Conservation (phyloP, 495 filamentous ascomycete genomes). For the Penicillium taxi region DNA sequence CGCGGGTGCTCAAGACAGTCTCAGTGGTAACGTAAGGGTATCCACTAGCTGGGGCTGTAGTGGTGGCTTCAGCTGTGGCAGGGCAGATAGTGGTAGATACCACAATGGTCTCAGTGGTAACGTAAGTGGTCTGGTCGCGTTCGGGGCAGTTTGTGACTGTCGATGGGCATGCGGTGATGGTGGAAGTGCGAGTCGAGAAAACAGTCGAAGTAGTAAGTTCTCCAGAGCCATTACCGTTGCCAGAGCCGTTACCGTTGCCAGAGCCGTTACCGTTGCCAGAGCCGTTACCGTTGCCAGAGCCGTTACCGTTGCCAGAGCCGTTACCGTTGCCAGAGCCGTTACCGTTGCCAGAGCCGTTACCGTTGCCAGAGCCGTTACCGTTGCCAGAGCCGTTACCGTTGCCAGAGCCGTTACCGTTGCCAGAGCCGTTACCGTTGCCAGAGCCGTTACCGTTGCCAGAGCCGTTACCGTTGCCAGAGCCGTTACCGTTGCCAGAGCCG, state of each 20-base stretch:
- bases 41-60: not conserved
- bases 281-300: not conserved
- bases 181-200: constrained; percentile 3
- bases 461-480: no score
- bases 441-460: no score
- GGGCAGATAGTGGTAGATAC: constrained; percentile 14
- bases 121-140: constrained; percentile 5
- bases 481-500: not conserved
- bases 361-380: not conserved
- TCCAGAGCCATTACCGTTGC: not conserved
- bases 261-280: not conserved
- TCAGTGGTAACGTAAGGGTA: constrained; percentile 5
- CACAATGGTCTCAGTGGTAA: constrained; percentile 10
- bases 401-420: not conserved
- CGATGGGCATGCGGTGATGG: constrained; percentile 12
- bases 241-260: not conserved
- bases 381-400: not conserved
- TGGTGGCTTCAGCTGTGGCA: constrained; percentile 5
- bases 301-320: not conserved
- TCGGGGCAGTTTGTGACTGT: constrained; percentile 10
- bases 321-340: no score
- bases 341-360: not conserved
- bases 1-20: constrained; percentile 10
- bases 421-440: no score
- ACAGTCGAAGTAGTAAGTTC: constrained; percentile 8